phyloP scores from a whole-genome alignment of 176 grass and related monocot species.

The Oryza coarctata region DNA sequence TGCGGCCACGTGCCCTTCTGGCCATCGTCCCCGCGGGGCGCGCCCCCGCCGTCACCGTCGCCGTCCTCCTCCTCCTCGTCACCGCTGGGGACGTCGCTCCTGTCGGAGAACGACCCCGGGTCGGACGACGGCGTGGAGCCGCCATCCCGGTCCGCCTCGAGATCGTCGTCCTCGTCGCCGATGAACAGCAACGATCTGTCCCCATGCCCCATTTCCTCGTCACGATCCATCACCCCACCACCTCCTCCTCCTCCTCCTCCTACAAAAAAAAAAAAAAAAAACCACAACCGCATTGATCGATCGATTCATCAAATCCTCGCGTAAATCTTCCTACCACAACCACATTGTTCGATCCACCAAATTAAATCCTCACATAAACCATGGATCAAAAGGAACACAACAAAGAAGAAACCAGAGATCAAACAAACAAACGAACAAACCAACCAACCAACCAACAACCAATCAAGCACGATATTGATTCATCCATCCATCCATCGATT shows the following conservation, averaged over 20 bases:
- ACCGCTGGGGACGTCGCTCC: not conserved
- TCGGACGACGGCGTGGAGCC: conserved; percentile 33
- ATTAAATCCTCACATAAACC: no score
- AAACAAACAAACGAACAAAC: no score
- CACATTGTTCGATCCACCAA: not conserved
- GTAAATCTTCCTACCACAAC: no score
- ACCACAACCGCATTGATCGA: no score
- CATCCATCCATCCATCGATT: no score
- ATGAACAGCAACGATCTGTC: conserved; percentile 54
- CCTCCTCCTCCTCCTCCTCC: no score
- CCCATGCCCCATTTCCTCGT: conserved; percentile 65
- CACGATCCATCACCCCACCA: conserved; percentile 38
- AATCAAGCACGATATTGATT: no score
- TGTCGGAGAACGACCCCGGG: conserved; percentile 30
- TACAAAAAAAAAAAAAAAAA: not conserved
- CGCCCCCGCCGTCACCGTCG: not conserved
- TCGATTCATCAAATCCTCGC: no score
- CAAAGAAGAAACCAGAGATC: no score
- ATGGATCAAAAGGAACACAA: no score
- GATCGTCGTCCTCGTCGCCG: conserved; percentile 63
- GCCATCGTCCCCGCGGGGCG: not conserved
- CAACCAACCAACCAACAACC: no score
- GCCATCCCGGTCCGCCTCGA: conserved; percentile 30
- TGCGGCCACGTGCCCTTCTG: conserved; percentile 50
- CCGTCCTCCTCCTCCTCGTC: not conserved